phyloP scores from a whole-genome alignment of 78 protist species.

The Dictyostelium brefeldianum region DNA sequence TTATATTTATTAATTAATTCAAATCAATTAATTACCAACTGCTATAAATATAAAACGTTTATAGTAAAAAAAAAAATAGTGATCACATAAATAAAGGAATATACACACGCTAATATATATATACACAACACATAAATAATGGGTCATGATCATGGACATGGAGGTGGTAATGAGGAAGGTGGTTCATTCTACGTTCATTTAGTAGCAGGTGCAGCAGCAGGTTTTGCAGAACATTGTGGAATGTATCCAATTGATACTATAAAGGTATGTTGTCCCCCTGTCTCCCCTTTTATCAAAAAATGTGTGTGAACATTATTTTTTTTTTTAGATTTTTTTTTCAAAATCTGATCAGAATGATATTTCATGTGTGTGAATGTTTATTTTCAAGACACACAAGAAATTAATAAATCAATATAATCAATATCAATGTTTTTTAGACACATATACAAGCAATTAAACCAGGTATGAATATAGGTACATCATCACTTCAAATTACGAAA shows the following conservation, averaged over 20 bases:
- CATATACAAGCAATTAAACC: constrained; percentile 72
- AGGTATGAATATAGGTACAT: neutral
- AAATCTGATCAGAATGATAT: too few relatives aligned
- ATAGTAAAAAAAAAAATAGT: neutral
- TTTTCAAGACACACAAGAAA: too few relatives aligned
- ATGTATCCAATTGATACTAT: constrained; percentile 91
- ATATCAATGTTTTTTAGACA: too few relatives aligned
- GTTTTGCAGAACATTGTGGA: constrained; percentile 87
- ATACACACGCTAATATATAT: neutral
- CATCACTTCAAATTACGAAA: constrained; percentile 41
- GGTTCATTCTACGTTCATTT: constrained; percentile 76
- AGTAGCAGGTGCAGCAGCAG: constrained; percentile 86
- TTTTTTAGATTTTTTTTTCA: neutral
- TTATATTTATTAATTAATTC: neutral
- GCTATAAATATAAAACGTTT: neutral
- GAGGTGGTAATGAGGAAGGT: constrained; percentile 52
- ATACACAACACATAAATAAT: constrained; percentile 29
- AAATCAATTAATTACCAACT: neutral
- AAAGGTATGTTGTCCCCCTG: constrained; percentile 71
- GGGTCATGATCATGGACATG: constrained; percentile 46
- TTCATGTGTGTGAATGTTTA: too few relatives aligned
- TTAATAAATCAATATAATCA: too few relatives aligned
- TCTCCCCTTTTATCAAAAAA: too few relatives aligned
- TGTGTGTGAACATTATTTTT: neutral
- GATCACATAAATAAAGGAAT: neutral